Percentiles rank a stretch among this genome's conserved stretches.
phyloP scores from a whole-genome alignment of 805 yeast species.

The Hanseniaspora hatyaiensis region DNA sequence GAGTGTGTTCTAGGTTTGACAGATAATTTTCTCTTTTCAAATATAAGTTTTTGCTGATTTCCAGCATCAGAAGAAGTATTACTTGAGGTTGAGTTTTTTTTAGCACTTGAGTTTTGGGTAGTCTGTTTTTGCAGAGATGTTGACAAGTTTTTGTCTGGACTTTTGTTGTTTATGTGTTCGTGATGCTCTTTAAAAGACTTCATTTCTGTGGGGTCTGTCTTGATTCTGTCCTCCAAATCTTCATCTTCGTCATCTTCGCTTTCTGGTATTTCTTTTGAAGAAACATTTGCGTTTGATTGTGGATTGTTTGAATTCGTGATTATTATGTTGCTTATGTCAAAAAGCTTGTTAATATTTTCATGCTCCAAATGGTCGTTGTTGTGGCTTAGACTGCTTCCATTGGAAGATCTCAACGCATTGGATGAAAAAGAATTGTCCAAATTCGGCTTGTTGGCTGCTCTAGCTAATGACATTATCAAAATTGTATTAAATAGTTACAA shows the following conservation, averaged over 20 bases:
- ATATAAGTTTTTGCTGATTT: slow-evolving; percentile 26
- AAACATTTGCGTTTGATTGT: not conserved
- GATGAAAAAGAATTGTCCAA: too few relatives aligned
- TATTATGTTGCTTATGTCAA: not conserved
- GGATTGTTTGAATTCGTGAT: not conserved
- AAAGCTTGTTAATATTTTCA: not conserved
- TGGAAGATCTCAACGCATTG: too few relatives aligned
- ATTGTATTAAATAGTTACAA: too few relatives aligned
- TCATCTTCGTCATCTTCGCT: slow-evolving; percentile 5
- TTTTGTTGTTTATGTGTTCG: too few relatives aligned
- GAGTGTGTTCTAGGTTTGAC: slow-evolving; percentile 33
- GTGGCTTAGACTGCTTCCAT: too few relatives aligned
- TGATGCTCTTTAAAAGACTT: slow-evolving; percentile 12
- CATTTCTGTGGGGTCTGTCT: not conserved
- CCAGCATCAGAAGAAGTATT: slow-evolving; percentile 16
- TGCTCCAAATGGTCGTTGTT: too few relatives aligned
- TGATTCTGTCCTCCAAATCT: not conserved
- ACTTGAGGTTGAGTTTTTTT: slow-evolving; percentile 17
- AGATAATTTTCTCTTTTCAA: slow-evolving; percentile 54
- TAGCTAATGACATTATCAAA: too few relatives aligned
- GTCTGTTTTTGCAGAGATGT: not conserved
- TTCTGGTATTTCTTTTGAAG: not conserved
- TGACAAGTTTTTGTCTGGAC: slow-evolving; percentile 2
- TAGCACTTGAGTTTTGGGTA: not conserved
- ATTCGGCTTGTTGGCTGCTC: too few relatives aligned